Conservation (phyloP, 805 yeast genomes). For the Candida saitoana region DNA sequence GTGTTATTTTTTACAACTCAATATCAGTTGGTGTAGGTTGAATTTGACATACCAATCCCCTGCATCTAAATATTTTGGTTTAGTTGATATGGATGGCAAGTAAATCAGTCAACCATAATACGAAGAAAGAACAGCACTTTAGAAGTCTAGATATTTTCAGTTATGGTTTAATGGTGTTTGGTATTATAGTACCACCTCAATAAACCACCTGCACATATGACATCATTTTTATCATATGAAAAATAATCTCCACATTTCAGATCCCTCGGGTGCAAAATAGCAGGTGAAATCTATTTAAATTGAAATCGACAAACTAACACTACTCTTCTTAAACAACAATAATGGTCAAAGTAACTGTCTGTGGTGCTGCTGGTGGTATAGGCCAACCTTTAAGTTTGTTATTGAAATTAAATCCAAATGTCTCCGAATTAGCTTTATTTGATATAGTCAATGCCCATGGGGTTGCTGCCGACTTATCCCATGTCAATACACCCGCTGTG, state of each 20-base stretch:
- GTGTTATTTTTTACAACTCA: too few species aligned
- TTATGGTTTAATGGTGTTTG: too few species aligned
- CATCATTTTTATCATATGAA: slow-evolving; percentile 7
- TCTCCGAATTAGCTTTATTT: slow-evolving; percentile 36
- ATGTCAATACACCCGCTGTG: slow-evolving; percentile 36
- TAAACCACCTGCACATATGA: slow-evolving; percentile 2
- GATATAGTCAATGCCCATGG: slow-evolving; percentile 45
- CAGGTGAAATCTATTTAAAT: not conserved
- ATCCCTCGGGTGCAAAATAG: not conserved
- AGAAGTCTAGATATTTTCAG: too few species aligned
- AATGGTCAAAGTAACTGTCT: slow-evolving; percentile 45
- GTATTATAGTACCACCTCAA: too few species aligned
- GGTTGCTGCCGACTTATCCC: slow-evolving; percentile 45
- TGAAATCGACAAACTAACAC: too few species aligned
- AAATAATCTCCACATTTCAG: not conserved
- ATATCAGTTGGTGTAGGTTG: not conserved
- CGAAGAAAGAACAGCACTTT: not conserved
- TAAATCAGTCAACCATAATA: not conserved
- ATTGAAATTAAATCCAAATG: slow-evolving; percentile 36
- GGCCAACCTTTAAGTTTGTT: slow-evolving; percentile 45
- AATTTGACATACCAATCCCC: slow-evolving; percentile 3
- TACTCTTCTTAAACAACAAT: not conserved
- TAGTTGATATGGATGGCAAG: not conserved
- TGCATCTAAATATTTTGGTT: too few species aligned
- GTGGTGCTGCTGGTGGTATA: slow-evolving; percentile 49